Evolutionary conservation across 2,329 filamentous ascomycete genomes (phyloP), one percentile per base, ranked within the genome.

Genomic region (Neofusicoccum ribis): DNA sequence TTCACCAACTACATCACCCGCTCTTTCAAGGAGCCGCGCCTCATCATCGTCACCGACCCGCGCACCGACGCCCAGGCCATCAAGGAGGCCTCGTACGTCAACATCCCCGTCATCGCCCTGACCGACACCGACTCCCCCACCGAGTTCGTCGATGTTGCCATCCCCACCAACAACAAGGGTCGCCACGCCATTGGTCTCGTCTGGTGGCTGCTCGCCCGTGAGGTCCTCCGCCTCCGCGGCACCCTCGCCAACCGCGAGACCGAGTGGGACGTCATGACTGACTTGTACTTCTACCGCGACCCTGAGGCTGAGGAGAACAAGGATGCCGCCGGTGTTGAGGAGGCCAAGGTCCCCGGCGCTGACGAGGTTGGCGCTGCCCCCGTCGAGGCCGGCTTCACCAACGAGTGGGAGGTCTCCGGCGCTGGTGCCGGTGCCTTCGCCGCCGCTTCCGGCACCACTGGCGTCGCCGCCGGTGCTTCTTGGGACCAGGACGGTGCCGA

Each of bases 1-100:
- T 99, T 99, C 91, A 99, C 95, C 88, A 99, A 99, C 90, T 99
- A 99, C 91, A 99, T 99, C 91, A 99, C 96, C 84, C 94, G 95
- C 80, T 98, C 95, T 72, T 99, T 99, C 93, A 97, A 97, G 90
- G 95, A 99, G 88, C 95, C 95, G 80, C 96, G 96, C 83, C 88
- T 99, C 80, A 98, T 99, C 84, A 89, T 99, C 82, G 95, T 99
- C 79, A 99, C 95, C 85, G 95, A 99, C 84, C 95, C 95, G 77
- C 94, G 96, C 85, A 99, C 96, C 86, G 95, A 99, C 79, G 92
- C 95, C 81, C 95, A 99, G 89, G 95, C 95, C 80, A 99, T 99
- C 90, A 98, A 97, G 91, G 95, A 99, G 88, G 95, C 96, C 81
- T 95, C 91, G 80, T 99, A 99, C 85, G 95, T 99, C 87, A 99